Evolutionary conservation across 257 asterid species (phyloP).

Genomic region (Solanum habrochaites): DNA sequence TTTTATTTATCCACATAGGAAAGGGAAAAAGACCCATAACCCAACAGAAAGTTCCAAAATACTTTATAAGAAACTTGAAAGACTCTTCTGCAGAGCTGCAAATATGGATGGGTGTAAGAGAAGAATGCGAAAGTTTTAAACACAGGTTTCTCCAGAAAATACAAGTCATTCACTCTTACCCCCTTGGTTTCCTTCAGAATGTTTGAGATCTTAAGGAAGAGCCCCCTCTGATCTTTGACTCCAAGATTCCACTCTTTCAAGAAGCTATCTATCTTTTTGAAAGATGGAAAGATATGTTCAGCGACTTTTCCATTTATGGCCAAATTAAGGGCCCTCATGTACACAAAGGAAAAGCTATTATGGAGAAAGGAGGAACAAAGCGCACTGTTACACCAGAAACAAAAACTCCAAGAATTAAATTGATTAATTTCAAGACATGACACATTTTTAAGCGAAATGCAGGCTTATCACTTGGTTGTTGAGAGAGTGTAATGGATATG

Average conservation of each 20-base stretch:
- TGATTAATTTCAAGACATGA: not conserved
- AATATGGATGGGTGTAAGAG: not conserved
- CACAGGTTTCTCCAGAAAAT: not conserved
- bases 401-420: not conserved
- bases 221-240: constrained; percentile 64
- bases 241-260: constrained; percentile 77
- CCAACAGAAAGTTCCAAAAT: constrained; percentile 39
- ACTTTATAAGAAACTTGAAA: constrained; percentile 62
- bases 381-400: not conserved
- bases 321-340: constrained; percentile 75
- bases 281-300: constrained; percentile 70
- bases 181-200: constrained; percentile 47
- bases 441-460: constrained; percentile 73
- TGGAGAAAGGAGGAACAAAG: constrained; percentile 7
- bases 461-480: constrained; percentile 68
- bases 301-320: constrained; percentile 61
- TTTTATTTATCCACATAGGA: too few relatives aligned
- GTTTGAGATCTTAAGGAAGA: constrained; percentile 56
- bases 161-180: constrained; percentile 25
- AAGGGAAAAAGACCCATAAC: too few relatives aligned
- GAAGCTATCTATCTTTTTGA: constrained; percentile 58
- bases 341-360: constrained; percentile 71
- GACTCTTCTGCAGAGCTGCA: constrained; percentile 68
- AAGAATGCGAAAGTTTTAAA: not conserved
- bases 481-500: constrained; percentile 55